These are phyloP conservation scores for Hypsizygus marmoreus DNA, from an alignment of 768 basidiomycete genomes.

Conservation along the genomic window DNA sequence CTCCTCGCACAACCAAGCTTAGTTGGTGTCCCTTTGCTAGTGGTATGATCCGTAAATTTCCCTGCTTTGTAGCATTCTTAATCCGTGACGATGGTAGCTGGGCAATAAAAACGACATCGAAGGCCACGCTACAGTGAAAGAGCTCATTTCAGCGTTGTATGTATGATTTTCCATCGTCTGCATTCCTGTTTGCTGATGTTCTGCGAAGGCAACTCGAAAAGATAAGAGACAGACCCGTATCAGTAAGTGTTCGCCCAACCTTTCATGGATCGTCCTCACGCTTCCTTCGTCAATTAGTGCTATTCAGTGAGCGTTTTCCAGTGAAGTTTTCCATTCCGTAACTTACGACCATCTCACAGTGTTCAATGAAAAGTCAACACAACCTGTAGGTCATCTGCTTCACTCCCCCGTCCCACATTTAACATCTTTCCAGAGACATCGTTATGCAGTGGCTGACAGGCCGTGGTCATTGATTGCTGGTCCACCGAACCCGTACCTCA, in stretches of 20 bases:
- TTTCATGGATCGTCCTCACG: slow-evolving; percentile 5
- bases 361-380: slow-evolving; percentile 95
- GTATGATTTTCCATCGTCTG: slow-evolving; percentile 22
- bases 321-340: slow-evolving; percentile 1
- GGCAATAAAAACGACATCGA: slow-evolving; percentile 94
- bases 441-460: slow-evolving; percentile 86
- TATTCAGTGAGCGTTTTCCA: slow-evolving; percentile 61
- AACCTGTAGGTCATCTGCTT: slow-evolving; percentile 63
- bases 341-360: slow-evolving; percentile 46
- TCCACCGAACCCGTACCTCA: too few relatives aligned
- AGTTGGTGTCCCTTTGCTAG: slow-evolving; percentile 74
- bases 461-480: slow-evolving; percentile 72
- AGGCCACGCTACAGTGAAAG: slow-evolving; percentile 75
- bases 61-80: neutral
- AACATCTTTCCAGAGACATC: slow-evolving; percentile 60
- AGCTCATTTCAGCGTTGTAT: slow-evolving; percentile 78
- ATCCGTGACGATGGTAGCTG: slow-evolving; percentile 44
- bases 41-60: slow-evolving; percentile 50
- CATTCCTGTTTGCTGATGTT: slow-evolving; percentile 2
- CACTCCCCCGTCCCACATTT: neutral
- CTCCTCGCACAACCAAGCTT: slow-evolving; percentile 68
- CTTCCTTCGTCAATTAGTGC: slow-evolving; percentile 46
- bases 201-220: slow-evolving; percentile 68
- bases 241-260: slow-evolving; percentile 54
- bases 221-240: slow-evolving; percentile 78